Conservation (phyloP, 2,329 filamentous ascomycete genomes). For the Tolypocladium ophioglossoides region DNA sequence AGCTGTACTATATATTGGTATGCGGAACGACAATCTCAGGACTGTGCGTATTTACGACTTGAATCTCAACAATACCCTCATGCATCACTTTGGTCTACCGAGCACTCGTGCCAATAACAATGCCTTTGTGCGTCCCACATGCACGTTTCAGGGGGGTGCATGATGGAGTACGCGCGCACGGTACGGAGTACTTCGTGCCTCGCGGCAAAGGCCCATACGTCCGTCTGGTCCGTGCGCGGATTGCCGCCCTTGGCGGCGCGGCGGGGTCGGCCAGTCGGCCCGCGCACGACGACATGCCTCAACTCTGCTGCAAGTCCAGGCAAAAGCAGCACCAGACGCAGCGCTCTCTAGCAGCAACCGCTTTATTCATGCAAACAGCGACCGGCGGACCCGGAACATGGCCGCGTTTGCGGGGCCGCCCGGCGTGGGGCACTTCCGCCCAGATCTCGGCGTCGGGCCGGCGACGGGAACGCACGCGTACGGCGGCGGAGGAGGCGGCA, state of each 20-base stretch:
- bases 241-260: not conserved
- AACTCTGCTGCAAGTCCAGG: not conserved
- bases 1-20: not conserved
- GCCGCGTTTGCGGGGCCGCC: constrained; percentile 1
- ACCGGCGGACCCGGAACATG: not conserved
- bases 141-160: too few relatives aligned
- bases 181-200: too few relatives aligned
- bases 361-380: too few relatives aligned
- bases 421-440: constrained; percentile 4
- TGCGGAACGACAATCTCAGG: not conserved
- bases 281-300: not conserved
- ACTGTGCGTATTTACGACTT: not conserved
- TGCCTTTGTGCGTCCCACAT: too few relatives aligned
- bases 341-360: too few relatives aligned
- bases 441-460: constrained; percentile 1
- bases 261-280: not conserved
- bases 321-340: constrained; percentile 4
- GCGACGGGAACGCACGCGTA: not conserved
- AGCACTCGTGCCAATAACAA: too few relatives aligned
- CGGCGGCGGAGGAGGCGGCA: not conserved
- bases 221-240: constrained; percentile 1
- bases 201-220: too few relatives aligned
- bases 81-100: not conserved
- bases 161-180: too few relatives aligned
- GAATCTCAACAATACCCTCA: not conserved